Base-by-base conservation (phyloP, 169 alveolate species). In the Toxoplasma gondii region DNA sequence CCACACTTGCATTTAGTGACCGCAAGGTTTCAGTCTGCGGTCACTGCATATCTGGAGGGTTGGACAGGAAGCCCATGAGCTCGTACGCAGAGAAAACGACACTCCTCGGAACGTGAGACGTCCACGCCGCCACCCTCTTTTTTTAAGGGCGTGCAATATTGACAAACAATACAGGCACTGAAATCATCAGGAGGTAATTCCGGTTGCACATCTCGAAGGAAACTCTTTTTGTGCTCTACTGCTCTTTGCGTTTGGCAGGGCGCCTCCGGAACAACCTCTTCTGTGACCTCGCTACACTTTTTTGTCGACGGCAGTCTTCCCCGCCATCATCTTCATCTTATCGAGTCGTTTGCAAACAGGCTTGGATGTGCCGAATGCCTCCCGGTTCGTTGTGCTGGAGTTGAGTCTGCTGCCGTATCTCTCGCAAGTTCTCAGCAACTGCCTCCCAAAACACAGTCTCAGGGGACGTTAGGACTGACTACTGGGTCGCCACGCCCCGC, bases 301-400 rank as follows among this genome's bases (percentile, higher is more conserved):
- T 74, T 74, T 24, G 43, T 74, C 43, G 84, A 74, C 44, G n/a
- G 43, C 24, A 74, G n/a, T n/a, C 84, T 74, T n/a, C 84, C 84
- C 84, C 27, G 17, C 12, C 84, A n/a, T 5, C 84, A 74, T 36
- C 44, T 74, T 34, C 27, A 17, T 74, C 39, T 36, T n/a, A 2
- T 74, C 2, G 27, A 74, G n/a, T 17, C 39, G 27, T 31, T 36
- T 74, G 84, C 84, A 19, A 41, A n/a, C 17, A 74, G n/a, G 43
- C 39, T 36, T 7, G 84, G 39, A 31, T 17, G 45, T 17, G 19
- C 16, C 39, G 84, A 17, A 31, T 12, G 39, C 39, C 44, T n/a
- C 24, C 43, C 84, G 84, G 24, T 2, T n/a, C 43, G 27, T 10
- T 19, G 24, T 16, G 12, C 39, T 34, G 84, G 24, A 31, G 45